phyloP scores from a whole-genome alignment of 345 rosid species.

The Aquilaria sinensis region DNA sequence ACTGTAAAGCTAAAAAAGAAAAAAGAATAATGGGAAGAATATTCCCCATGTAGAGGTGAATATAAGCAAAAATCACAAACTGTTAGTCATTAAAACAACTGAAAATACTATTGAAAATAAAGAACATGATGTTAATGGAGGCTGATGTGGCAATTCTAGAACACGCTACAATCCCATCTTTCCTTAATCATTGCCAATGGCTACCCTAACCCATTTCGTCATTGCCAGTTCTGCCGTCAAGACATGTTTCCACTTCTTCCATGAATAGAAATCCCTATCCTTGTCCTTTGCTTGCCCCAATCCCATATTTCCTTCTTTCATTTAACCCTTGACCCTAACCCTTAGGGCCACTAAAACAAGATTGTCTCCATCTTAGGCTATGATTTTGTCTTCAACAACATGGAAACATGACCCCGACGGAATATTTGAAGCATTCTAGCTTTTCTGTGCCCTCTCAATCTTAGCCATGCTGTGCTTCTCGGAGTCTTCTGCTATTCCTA shows the following conservation, averaged over 20 bases:
- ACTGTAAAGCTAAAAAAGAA: too few species aligned
- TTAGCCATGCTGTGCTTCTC: slow-evolving; percentile 74
- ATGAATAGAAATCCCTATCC: slow-evolving; percentile 14
- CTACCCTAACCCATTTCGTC: background rate
- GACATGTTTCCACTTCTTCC: slow-evolving; percentile 7
- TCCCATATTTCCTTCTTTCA: slow-evolving; percentile 2
- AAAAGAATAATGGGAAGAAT: too few species aligned
- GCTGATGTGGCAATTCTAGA: too few species aligned
- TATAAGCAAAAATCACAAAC: too few species aligned
- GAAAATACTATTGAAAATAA: too few species aligned
- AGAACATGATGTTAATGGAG: too few species aligned
- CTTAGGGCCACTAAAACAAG: slow-evolving; percentile 26
- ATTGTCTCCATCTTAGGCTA: slow-evolving; percentile 78
- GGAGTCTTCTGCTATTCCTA: slow-evolving; percentile 54
- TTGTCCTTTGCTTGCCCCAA: slow-evolving; percentile 13
- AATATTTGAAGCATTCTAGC: slow-evolving; percentile 54
- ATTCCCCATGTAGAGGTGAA: too few species aligned
- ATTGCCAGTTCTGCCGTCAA: background rate
- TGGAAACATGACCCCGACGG: slow-evolving; percentile 96
- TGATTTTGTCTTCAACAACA: slow-evolving; percentile 81
- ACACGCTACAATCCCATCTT: too few species aligned
- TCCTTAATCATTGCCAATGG: slow-evolving; percentile 15
- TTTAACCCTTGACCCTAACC: slow-evolving; percentile 10
- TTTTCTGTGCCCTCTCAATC: slow-evolving; percentile 67
- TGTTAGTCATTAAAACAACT: too few species aligned